Conservation (phyloP, 306 rosid species). For the Cyclanthera cordifolia region DNA sequence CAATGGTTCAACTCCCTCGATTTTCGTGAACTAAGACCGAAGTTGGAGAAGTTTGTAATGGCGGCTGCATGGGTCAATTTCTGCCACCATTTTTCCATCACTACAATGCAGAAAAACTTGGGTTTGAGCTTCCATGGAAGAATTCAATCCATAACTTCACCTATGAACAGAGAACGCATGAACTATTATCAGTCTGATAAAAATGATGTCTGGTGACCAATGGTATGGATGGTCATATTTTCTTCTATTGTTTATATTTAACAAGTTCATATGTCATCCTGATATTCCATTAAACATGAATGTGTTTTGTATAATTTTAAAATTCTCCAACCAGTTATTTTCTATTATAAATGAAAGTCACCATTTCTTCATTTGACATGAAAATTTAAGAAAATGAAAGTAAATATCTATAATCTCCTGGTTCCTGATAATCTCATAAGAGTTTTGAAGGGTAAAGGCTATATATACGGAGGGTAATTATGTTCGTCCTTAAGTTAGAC, state of each 20-base stretch:
- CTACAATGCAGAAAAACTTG: neutral
- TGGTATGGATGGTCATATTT: neutral
- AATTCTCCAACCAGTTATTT: neutral
- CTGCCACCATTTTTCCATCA: conserved; percentile 2
- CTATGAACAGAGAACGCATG: neutral
- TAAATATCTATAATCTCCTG: too few relatives aligned
- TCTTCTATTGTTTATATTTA: neutral
- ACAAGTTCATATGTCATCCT: neutral
- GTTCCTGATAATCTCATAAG: too few relatives aligned
- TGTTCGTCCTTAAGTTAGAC: too few relatives aligned
- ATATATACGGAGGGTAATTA: too few relatives aligned
- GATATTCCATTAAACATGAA: neutral
- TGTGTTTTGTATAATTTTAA: neutral
- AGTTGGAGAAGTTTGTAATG: conserved; percentile 19
- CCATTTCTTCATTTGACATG: neutral
- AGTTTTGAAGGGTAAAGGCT: too few relatives aligned
- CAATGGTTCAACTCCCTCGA: conserved; percentile 93
- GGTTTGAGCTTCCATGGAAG: neutral
- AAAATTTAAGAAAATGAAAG: neutral
- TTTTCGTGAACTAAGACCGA: conserved; percentile 64
- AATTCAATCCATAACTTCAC: neutral
- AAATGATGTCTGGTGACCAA: neutral
- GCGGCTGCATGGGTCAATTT: neutral
- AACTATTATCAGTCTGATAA: neutral
- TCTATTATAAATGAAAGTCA: neutral